Base-by-base conservation (phyloP, 345 rosid genomes). In the Pistacia vera region DNA sequence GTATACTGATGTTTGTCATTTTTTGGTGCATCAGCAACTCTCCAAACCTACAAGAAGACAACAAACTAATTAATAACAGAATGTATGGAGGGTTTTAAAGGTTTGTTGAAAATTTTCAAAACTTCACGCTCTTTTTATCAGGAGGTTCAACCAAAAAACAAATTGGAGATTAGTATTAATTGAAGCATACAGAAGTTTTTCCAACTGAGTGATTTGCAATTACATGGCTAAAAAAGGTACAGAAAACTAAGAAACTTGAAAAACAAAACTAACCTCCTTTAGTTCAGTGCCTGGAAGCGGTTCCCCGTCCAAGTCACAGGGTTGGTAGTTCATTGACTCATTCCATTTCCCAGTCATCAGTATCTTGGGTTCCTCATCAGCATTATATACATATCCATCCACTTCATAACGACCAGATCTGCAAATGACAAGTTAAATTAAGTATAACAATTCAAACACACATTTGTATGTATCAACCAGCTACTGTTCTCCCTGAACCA, bases 261-360 rank as follows among this genome's bases (percentile, higher is more conserved):
- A 72, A 35, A 46, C 56, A 14, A 63, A 36, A 56, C 83, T 35
- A 66, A 89, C 97, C 93, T 92, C 93, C 75, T 89, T 88, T 2
- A 88, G 78, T 82, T 92, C 93, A 46, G 93, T 90, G 83, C 97
- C 95, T 0, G 90, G 85, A 46, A 81, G 85, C 49, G 97, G 97
- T 81, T 92, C 97, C 59, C 97, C 97, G 76, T 92, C 97, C 59
- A 78, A 14, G 66, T 92, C 97, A 80, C 97, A 92, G 35, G 87
- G 90, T 75, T 92, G 97, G 77, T 89, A 92, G 70, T 86, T 88
- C 90, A 92, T 88, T 52, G 88, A 84, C 83, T 85, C 82, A 64
- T 92, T 92, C 95, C 95, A 92, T 74, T 92, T 92, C 55, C 97
- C 97, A 41, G 95, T 92, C 91, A 92, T 90, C 86, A 90, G 73